Evolutionary conservation across 306 rosid species (phyloP).

Genomic region (Mimosa bimucronata): DNA sequence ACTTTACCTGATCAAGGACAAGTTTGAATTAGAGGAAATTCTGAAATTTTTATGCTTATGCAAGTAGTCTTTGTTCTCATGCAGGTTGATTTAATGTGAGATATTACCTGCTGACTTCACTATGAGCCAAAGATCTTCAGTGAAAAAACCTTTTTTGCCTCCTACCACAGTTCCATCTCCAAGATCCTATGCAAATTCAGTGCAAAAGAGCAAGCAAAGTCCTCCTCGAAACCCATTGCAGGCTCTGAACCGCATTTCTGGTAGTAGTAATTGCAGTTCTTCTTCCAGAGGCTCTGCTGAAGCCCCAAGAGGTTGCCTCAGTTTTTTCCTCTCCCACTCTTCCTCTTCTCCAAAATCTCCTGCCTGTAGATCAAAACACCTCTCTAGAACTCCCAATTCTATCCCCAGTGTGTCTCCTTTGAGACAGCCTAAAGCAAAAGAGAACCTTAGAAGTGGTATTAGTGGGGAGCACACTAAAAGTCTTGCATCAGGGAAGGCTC

Average conservation of each 20-base stretch:
- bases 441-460: conserved; percentile 46
- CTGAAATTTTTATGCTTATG: conserved; percentile 19
- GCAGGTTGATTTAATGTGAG: conserved; percentile 35
- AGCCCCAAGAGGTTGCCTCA: conserved; percentile 75
- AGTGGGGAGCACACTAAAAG: conserved; percentile 37
- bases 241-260: conserved; percentile 54
- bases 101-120: conserved; percentile 39
- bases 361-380: conserved; percentile 38
- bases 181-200: conserved; percentile 30
- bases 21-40: neutral
- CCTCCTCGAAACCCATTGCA: conserved; percentile 58
- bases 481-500: conserved; percentile 30
- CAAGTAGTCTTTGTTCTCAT: conserved; percentile 1
- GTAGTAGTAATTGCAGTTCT: conserved; percentile 51
- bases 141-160: conserved; percentile 53
- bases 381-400: conserved; percentile 57
- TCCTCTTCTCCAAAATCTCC: conserved; percentile 52
- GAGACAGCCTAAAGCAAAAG: conserved; percentile 53
- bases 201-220: conserved; percentile 35
- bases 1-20: neutral
- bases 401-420: conserved; percentile 37
- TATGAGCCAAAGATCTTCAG: conserved; percentile 60
- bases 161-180: conserved; percentile 43
- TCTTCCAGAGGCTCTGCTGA: conserved; percentile 59
- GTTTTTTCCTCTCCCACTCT: conserved; percentile 62